Evolutionary conservation across 192 early-diverging fungal genomes (phyloP).

Genomic region (Podila clonocystis): DNA sequence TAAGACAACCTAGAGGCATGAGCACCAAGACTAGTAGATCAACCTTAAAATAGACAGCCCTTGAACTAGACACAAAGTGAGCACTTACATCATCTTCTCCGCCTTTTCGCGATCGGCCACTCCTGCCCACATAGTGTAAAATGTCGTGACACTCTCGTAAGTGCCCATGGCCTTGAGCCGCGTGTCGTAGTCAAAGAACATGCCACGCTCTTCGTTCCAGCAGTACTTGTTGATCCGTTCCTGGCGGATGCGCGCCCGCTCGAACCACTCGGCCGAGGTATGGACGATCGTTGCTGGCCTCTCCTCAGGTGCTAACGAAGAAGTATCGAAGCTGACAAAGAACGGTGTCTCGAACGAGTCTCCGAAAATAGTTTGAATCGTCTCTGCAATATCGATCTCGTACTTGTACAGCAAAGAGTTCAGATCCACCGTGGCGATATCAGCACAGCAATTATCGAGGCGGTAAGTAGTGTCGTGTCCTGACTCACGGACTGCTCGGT

Average conservation of each 20-base stretch:
- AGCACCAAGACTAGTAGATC: not conserved
- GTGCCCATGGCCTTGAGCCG: slow-evolving; percentile 65
- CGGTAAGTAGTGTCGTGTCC: slow-evolving; percentile 98
- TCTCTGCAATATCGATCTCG: slow-evolving; percentile 87
- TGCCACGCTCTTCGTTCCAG: slow-evolving; percentile 81
- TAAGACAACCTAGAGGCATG: not conserved
- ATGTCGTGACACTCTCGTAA: slow-evolving; percentile 91
- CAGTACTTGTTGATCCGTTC: slow-evolving; percentile 80
- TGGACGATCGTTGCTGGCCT: slow-evolving; percentile 49
- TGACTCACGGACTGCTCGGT: slow-evolving; percentile 96
- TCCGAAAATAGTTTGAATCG: slow-evolving; percentile 70
- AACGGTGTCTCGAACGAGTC: slow-evolving; percentile 58
- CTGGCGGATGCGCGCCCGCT: slow-evolving; percentile 69
- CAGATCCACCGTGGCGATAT: slow-evolving; percentile 93
- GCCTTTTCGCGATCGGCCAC: slow-evolving; percentile 83
- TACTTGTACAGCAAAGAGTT: slow-evolving; percentile 96
- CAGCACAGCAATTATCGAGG: slow-evolving; percentile 89
- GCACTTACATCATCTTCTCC: slow-evolving; percentile 69
- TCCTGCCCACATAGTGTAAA: slow-evolving; percentile 95
- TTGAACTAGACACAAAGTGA: not conserved
- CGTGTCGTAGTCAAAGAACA: slow-evolving; percentile 96
- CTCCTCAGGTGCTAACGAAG: slow-evolving; percentile 3
- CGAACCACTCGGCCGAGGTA: slow-evolving; percentile 67
- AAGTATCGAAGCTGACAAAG: slow-evolving; percentile 26
- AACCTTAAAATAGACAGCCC: not conserved